These are phyloP conservation scores for Amaranthus cruentus DNA, from an alignment of 148 eudicot genomes.

Conservation along the genomic window DNA sequence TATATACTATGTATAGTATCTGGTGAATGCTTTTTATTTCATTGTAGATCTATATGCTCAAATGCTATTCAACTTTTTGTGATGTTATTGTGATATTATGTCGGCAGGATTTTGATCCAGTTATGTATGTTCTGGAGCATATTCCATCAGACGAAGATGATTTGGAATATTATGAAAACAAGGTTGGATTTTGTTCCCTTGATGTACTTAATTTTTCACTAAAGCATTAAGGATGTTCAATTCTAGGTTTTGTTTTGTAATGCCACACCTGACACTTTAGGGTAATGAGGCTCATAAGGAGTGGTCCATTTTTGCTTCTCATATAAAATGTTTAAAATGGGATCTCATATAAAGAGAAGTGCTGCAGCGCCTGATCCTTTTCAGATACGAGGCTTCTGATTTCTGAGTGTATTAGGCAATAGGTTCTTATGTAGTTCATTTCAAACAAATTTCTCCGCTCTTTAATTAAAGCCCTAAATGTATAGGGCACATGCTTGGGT, in stretches of 20 bases:
- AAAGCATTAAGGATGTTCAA: neutral
- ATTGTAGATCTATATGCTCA: neutral
- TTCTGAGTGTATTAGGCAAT: neutral
- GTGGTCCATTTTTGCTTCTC: neutral
- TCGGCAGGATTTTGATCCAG: constrained; percentile 81
- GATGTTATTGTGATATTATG: constrained; percentile 11
- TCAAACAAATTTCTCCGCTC: neutral
- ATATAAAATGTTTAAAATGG: neutral
- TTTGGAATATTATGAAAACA: constrained; percentile 64
- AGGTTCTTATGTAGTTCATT: neutral
- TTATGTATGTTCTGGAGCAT: constrained; percentile 55
- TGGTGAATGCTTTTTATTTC: neutral
- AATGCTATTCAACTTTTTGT: constrained; percentile 4
- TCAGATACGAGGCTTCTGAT: neutral
- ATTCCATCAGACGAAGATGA: constrained; percentile 73
- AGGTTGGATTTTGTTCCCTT: constrained; percentile 35
- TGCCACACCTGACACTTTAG: neutral
- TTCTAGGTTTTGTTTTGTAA: neutral
- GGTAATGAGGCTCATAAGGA: neutral
- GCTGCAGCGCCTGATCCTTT: neutral
- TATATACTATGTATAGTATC: neutral
- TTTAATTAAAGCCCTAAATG: neutral
- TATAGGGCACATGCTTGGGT: neutral
- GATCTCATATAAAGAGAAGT: neutral
- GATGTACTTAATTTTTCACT: neutral